Base-by-base conservation (phyloP, 1,284 basidiomycete genomes). In the Caloboletus firmus region DNA sequence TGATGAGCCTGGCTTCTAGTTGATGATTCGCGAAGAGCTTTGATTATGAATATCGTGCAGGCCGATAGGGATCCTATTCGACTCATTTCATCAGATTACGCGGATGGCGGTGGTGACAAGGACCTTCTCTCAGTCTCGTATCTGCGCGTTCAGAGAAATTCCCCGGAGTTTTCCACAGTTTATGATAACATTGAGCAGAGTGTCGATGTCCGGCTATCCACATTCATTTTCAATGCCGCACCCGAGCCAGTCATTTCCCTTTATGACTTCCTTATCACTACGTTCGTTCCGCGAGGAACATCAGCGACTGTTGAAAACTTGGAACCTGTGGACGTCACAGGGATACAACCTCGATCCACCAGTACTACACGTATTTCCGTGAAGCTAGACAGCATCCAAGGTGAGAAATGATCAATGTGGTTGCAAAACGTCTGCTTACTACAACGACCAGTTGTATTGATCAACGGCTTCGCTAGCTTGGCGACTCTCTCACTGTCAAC, bases 241-340 rank as follows among this genome's bases (percentile, higher is more conserved):
- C 94, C 97, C 2, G 93, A 95, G 66, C 95, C 96, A 18, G 89
- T 99, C 44, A 77, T 99, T 39, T 82, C 88, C 2, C 75, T 99
- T 11, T 99, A 98, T 72, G 95, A 99, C 74, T 98, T 98, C 76
- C 87, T 99, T 72, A 97, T 99, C 90, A 91, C 92, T 7, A 97
- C 95, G 0, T 98, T 98, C 71, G 90, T 93, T 15, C 83, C 89
- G 5, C 73, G 56, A 60, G 69, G n/a, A 58, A 57, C 54, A 42
- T 45, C 46, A 30, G 50, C 30, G 42, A 49, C 51, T 43, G 47
- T 40, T 37, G 55, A 55, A 39, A 42, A 32, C 50, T 58, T 52
- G 36, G 64, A 58, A 45, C 55, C 51, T 45, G 53, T 34, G n/a
- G 51, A 44, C 18, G 51, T 49, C 43, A 49, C 51, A 6, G 55